phyloP scores from a whole-genome alignment of 208 protist genomes.

The Angomonas deanei region DNA sequence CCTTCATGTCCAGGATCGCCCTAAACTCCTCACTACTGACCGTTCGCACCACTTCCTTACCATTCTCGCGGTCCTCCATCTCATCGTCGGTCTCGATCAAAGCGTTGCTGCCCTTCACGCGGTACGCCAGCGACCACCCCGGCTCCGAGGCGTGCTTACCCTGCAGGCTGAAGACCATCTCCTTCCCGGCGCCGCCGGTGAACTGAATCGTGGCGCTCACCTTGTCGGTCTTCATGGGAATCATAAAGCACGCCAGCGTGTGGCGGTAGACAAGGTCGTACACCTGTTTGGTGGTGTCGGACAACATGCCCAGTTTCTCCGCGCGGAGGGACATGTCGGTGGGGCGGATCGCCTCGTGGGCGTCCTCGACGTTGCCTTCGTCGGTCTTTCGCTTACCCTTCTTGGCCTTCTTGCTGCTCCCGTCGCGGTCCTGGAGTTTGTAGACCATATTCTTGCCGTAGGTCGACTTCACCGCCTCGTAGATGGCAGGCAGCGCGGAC shows the following conservation, averaged over 20 bases:
- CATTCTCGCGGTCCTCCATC: constrained; percentile 50
- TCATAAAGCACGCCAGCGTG: constrained; percentile 83
- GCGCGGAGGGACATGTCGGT: constrained; percentile 73
- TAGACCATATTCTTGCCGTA: constrained; percentile 94
- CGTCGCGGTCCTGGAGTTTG: constrained; percentile 25
- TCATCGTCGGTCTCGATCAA: constrained; percentile 31
- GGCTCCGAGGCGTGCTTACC: constrained; percentile 68
- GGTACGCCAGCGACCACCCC: constrained; percentile 78
- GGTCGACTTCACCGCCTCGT: constrained; percentile 96
- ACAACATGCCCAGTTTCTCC: constrained; percentile 47
- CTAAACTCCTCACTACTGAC: constrained; percentile 79
- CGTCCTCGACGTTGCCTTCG: constrained; percentile 88
- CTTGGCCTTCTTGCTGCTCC: constrained; percentile 92
- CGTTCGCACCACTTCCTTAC: constrained; percentile 40
- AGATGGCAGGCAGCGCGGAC: constrained; percentile 97
- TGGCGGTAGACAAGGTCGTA: constrained; percentile 81
- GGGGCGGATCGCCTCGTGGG: constrained; percentile 88
- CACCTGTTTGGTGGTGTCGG: constrained; percentile 47
- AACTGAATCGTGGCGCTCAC: constrained; percentile 46
- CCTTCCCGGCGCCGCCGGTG: constrained; percentile 33
- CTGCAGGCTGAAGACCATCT: constrained; percentile 52
- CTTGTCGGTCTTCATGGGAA: constrained; percentile 66
- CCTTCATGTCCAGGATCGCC: constrained; percentile 45
- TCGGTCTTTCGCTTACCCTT: constrained; percentile 90
- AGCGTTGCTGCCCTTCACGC: constrained; percentile 14